Evolutionary conservation across 2,329 filamentous ascomycete species (phyloP), one percentile per base, ranked within the genome.

Genomic region (Aspergillus fijiensis): DNA sequence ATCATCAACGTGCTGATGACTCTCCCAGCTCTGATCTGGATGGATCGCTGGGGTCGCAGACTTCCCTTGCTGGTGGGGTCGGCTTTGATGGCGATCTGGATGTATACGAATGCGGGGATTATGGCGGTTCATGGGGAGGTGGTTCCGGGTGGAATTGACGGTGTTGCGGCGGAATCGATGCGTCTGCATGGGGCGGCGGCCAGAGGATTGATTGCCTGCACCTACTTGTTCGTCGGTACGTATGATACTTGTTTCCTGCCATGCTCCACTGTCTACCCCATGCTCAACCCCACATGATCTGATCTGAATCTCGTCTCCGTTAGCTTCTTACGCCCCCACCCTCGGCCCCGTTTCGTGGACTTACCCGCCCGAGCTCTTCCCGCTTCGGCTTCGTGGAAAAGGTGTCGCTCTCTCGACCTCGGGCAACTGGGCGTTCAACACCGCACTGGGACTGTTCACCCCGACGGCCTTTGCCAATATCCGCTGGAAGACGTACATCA

Each of bases 1-100:
- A 82, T 92, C 67, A 91, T 94, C 79, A 93, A 93, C 73, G 90
- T 94, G 1, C 61, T 87, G 55, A 90, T 91, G 87, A 94, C 91
- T 0, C 73, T 93, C 3, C 89, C 89, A 0, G 90, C 90, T 1
- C 82, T 94, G 25, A 76, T 93, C 59, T 93, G 81, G 78, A 84
- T 93, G 67, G 90, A 95, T 67, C 81, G 82, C 58, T 91, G 88
- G 86, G 91, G 91, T 51, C 89, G 90, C 64, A 89, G 89, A 48
- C 80, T 79, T 1, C 85, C 88, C 4, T 80, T 91, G 39, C 79
- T 91, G n/a, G 70, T 86, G 27, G 89, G 89, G 52, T 84, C 87
- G 5, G 76, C 83, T 25, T 76, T 89, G 51, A 91, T 91, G 88
- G 72, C 72, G 61, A 74, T 63, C n/a, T 73, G 69, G 58, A 77